Base-by-base conservation (phyloP, 805 yeast species). In the Cyberlindnera suaveolens region DNA sequence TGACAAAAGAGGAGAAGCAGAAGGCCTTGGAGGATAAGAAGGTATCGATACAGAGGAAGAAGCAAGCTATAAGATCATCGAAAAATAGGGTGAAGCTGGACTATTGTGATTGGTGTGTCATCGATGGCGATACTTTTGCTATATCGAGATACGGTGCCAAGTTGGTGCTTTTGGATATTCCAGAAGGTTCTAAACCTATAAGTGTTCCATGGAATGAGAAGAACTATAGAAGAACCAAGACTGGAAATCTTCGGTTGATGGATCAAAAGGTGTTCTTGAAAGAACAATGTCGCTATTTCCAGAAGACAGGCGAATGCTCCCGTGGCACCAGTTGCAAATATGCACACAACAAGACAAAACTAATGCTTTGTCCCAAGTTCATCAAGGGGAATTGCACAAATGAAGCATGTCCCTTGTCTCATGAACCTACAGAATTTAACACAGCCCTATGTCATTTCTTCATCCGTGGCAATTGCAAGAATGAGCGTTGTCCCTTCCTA, bases 401-500 rank as follows among this genome's bases (percentile, higher is more conserved):
- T 4, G n/a, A 34, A 1, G 18, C 27, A 5, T 85, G 95, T 55
- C 60, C 63, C 5, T 58, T 78, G 19, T 74, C 80, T 31, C 95
- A 85, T 58, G 60, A 58, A 3, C 72, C 80, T 7, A 69, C 68
- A 23, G 80, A 80, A 48, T 75, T 66, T 60, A 86, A 84, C 55
- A 70, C 85, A 10, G 75, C 80, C 8, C 57, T 74, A 17, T 85
- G 95, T 51, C 63, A 55, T 36, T 81, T 71, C 53, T 75, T 63
- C 51, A 71, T 74, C 37, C 53, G 53, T 5, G 77, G 75, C 1
- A 45, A 59, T 13, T 80, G 86, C 55, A 61, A 66, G 1, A 77
- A 77, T 45, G 52, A 55, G 4, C 60, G 68, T 31, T 80, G 86
- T 60, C 65, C 61, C 52, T 87, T 57, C 52, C 64, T 68, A 30